Conservation (phyloP, 2,329 filamentous ascomycete species). For the Exserohilum rostratum region DNA sequence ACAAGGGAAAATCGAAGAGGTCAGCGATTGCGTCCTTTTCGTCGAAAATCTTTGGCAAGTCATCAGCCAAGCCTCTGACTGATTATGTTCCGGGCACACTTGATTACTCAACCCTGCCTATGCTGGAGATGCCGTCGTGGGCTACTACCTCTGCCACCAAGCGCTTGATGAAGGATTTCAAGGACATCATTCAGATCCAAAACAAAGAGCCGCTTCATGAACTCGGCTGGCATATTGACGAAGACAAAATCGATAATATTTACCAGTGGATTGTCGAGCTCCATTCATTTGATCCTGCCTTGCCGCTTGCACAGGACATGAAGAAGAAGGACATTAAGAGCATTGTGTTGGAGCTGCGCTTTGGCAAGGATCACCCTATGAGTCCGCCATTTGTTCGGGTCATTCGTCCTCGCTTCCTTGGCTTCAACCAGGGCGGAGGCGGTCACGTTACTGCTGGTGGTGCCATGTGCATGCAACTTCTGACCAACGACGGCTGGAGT, state of each 20-base stretch:
- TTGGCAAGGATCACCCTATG: constrained; percentile 76
- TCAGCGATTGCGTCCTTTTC: constrained; percentile 25
- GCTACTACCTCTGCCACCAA: constrained; percentile 67
- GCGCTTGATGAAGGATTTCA: constrained; percentile 69
- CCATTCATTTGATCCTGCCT: constrained; percentile 73
- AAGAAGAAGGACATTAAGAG: constrained; percentile 65
- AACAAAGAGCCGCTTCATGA: constrained; percentile 64
- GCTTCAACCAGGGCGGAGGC: constrained; percentile 74
- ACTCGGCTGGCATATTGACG: constrained; percentile 84
- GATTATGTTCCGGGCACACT: constrained; percentile 73
- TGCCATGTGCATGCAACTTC: constrained; percentile 79
- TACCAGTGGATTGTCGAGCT: constrained; percentile 94
- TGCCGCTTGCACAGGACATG: constrained; percentile 80
- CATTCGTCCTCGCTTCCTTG: constrained; percentile 77
- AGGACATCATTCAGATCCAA: constrained; percentile 69
- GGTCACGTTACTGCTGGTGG: constrained; percentile 86
- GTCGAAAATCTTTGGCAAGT: constrained; percentile 31
- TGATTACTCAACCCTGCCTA: constrained; percentile 65
- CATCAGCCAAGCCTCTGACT: constrained; percentile 48
- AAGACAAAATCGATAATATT: constrained; percentile 69
- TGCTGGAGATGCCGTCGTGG: constrained; percentile 69
- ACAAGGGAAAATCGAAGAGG: constrained; percentile 36
- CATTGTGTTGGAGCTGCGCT: constrained; percentile 81
- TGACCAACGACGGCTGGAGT: constrained; percentile 84
- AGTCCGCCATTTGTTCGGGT: constrained; percentile 85